These are phyloP conservation scores for Tuber indicum DNA, from an alignment of 495 filamentous ascomycete genomes.

Conservation along the genomic window DNA sequence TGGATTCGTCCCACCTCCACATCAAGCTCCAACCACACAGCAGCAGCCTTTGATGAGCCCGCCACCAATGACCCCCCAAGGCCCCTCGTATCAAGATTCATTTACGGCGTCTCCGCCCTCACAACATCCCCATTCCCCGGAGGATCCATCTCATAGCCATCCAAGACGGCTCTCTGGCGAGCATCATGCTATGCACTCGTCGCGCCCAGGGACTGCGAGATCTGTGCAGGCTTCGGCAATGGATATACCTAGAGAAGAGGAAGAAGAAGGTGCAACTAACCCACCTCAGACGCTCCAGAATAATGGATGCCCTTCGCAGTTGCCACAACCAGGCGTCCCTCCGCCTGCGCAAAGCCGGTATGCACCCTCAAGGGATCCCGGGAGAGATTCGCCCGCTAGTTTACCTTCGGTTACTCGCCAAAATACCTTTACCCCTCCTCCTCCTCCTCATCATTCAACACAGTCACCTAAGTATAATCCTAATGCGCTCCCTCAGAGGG, in stretches of 20 bases:
- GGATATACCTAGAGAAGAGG: conserved; percentile 40
- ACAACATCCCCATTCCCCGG: conserved; percentile 16
- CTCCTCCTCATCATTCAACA: conserved; percentile 43
- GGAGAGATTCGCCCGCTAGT: conserved; percentile 25
- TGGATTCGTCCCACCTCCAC: conserved; percentile 47
- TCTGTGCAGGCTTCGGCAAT: conserved; percentile 30
- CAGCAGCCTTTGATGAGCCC: conserved; percentile 39
- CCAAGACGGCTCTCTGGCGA: conserved; percentile 28
- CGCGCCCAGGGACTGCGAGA: conserved; percentile 37
- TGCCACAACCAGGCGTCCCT: conserved; percentile 12
- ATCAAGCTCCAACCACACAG: conserved; percentile 52
- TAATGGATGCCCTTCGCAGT: conserved; percentile 11
- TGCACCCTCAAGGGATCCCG: conserved; percentile 28
- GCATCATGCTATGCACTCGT: conserved; percentile 38
- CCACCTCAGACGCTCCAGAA: conserved; percentile 1
- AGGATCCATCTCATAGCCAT: conserved; percentile 18
- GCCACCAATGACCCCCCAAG: conserved; percentile 8
- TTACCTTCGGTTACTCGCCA: conserved; percentile 21
- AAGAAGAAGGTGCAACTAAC: conserved; percentile 23
- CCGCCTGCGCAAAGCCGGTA: conserved; percentile 25
- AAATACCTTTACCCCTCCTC: conserved; percentile 44
- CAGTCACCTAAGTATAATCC: conserved; percentile 53
- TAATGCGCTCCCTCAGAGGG: conserved; percentile 46
- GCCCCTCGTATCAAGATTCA: neutral
- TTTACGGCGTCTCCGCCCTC: conserved; percentile 8